These are phyloP conservation scores for Turnera subulata DNA, from an alignment of 345 rosid genomes.

Conservation along the genomic window DNA sequence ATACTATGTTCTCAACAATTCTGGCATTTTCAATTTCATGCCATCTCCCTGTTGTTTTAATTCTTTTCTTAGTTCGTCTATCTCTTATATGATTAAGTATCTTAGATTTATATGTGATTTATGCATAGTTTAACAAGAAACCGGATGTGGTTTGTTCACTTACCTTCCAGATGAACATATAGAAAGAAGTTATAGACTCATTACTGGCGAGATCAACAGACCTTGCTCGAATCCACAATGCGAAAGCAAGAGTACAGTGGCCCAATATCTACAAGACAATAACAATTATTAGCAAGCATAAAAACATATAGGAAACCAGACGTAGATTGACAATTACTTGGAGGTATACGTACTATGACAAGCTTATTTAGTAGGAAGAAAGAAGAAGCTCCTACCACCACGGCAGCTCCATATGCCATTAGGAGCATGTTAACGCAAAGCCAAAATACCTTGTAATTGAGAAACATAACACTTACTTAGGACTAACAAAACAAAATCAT, in stretches of 20 bases:
- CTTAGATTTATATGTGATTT: neutral
- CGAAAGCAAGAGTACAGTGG: constrained; percentile 18
- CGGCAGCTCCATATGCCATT: constrained; percentile 27
- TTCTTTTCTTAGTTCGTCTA: no score
- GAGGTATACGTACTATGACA: constrained; percentile 17
- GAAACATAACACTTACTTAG: neutral
- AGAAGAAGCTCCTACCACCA: constrained; percentile 26
- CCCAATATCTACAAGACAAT: constrained; percentile 19
- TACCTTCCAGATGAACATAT: constrained; percentile 40
- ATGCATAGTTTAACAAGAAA: neutral
- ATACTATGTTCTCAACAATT: no score
- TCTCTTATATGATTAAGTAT: no score
- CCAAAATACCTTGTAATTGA: constrained; percentile 24
- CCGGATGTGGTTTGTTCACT: constrained; percentile 7
- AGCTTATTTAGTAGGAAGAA: constrained; percentile 15
- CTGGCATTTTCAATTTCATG: no score
- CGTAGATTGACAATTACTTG: neutral
- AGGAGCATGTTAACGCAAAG: constrained; percentile 27
- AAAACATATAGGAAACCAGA: neutral
- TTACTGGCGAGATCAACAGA: constrained; percentile 22
- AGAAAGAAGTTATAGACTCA: constrained; percentile 22
- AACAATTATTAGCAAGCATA: neutral
- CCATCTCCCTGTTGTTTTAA: no score
- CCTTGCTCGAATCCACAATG: constrained; percentile 25
- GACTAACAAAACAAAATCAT: neutral